Percentiles rank a stretch among this genome's conserved stretches.
Evolutionary conservation across 129 eudicot genomes (phyloP).

Genomic region (Helianthus tuberosus): DNA sequence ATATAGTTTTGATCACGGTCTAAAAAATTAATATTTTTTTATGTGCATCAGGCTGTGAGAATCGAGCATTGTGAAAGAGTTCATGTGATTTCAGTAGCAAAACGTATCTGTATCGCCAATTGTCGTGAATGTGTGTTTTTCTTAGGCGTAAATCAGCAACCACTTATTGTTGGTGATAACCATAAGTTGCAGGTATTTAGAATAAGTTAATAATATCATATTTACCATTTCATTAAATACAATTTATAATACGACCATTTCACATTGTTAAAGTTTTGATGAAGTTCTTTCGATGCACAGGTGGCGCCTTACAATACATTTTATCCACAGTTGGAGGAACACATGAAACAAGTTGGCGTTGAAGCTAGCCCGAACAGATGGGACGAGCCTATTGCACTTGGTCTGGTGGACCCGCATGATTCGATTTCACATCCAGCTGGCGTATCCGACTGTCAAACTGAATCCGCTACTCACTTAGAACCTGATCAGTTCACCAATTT

Average conservation of each 20-base stretch:
- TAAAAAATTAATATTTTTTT: constrained; percentile 2
- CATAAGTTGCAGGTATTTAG: constrained; percentile 82
- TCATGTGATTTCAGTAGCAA: constrained; percentile 81
- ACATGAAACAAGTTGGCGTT: constrained; percentile 87
- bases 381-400: constrained; percentile 53
- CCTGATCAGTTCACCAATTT: constrained; percentile 88
- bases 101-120: constrained; percentile 90
- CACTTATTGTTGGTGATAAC: constrained; percentile 98
- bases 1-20: not conserved
- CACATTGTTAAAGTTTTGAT: not conserved
- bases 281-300: constrained; percentile 28
- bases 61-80: constrained; percentile 94
- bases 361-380: constrained; percentile 72
- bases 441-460: constrained; percentile 45
- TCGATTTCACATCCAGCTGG: constrained; percentile 46
- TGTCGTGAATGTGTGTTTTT: constrained; percentile 97
- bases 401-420: constrained; percentile 45
- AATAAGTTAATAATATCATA: not conserved
- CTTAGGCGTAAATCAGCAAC: constrained; percentile 93
- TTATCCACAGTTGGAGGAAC: constrained; percentile 82
- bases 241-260: not conserved
- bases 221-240: not conserved
- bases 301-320: constrained; percentile 98
- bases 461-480: constrained; percentile 70
- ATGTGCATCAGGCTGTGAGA: constrained; percentile 36